Evolutionary conservation across 257 asterid species (phyloP).

Genomic region (Solanum acaule): DNA sequence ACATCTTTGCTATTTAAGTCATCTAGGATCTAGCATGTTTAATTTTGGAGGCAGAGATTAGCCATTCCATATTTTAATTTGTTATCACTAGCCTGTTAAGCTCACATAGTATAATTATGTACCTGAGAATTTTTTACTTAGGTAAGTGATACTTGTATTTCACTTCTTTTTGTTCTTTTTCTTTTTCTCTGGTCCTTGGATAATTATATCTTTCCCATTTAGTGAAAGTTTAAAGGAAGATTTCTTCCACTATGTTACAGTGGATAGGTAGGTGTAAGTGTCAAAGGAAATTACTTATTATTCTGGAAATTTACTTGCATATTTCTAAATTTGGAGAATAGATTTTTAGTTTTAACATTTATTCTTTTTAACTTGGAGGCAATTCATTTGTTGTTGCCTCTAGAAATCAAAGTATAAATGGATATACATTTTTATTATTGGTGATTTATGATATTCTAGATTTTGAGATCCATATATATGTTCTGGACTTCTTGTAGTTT

Average conservation of each 20-base stretch:
- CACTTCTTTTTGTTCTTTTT: neutral
- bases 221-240: constrained; percentile 2
- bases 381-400: neutral
- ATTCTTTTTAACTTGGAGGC: neutral
- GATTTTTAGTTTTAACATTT: neutral
- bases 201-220: neutral
- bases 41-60: neutral
- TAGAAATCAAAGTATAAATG: neutral
- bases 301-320: neutral
- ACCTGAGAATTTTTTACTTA: neutral
- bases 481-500: neutral
- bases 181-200: neutral
- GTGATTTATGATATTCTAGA: neutral
- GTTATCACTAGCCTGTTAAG: neutral
- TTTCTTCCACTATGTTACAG: constrained; percentile 50
- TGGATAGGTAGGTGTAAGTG: constrained; percentile 97
- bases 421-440: neutral
- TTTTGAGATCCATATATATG: neutral
- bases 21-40: neutral
- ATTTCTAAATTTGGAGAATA: neutral
- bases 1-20: neutral
- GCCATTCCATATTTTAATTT: neutral
- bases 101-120: neutral
- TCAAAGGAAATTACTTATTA: neutral
- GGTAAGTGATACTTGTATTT: neutral